Conservation (phyloP, 352 stramenopile species). For the Chloridella minuta region DNA sequence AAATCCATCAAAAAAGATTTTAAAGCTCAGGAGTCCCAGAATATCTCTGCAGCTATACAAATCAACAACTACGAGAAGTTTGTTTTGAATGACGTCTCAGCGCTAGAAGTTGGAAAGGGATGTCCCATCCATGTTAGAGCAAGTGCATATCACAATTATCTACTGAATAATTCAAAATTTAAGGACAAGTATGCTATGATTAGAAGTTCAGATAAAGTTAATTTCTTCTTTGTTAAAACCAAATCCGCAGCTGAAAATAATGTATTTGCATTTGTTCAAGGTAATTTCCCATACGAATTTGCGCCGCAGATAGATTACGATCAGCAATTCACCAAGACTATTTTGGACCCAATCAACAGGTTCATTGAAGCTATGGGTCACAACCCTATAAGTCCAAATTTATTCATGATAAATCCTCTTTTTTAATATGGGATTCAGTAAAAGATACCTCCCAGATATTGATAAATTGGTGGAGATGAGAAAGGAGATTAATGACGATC, state of each 20-base stretch:
- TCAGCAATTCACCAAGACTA: background rate
- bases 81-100: background rate
- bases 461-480: too few species aligned
- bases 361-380: background rate
- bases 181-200: background rate
- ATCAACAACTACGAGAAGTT: background rate
- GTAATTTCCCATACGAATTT: background rate
- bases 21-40: background rate
- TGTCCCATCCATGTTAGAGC: background rate
- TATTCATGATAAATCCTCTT: background rate
- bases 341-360: background rate
- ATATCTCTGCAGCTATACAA: background rate
- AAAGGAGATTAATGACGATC: too few species aligned
- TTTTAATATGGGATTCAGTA: conserved; percentile 5
- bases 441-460: too few species aligned
- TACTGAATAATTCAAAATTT: background rate
- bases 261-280: background rate
- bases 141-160: background rate
- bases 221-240: background rate
- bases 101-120: background rate
- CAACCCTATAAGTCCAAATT: background rate
- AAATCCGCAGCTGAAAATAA: too few species aligned
- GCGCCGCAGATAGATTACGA: background rate
- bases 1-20: background rate
- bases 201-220: background rate